Conservation (phyloP, 1,284 basidiomycete genomes). For the Singerocomus inundabilis region DNA sequence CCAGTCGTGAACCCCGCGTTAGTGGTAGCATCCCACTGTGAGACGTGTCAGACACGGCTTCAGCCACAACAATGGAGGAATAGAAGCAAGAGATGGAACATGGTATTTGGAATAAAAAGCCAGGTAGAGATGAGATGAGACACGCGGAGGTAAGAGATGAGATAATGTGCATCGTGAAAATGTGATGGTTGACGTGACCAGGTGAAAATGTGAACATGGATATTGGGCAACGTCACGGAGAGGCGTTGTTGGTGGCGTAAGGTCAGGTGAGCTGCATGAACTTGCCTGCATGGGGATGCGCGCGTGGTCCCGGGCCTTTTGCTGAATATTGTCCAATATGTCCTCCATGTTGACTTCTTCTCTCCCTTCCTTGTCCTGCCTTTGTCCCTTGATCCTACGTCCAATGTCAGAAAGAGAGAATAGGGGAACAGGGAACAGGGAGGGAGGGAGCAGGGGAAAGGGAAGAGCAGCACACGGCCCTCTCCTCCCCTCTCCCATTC, state of each 20-base stretch:
- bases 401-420: not conserved
- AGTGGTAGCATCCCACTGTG: slow-evolving; percentile 55
- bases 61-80: not conserved
- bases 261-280: slow-evolving; percentile 7
- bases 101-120: not conserved
- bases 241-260: not conserved
- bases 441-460: too few species aligned
- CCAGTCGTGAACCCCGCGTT: slow-evolving; percentile 67
- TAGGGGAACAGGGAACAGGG: not conserved
- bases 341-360: slow-evolving; percentile 57
- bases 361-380: slow-evolving; percentile 36
- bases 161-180: not conserved
- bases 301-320: slow-evolving; percentile 70
- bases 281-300: slow-evolving; percentile 63
- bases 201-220: not conserved
- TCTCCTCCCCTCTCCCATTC: not conserved
- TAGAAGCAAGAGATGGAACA: not conserved
- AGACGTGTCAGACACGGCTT: not conserved
- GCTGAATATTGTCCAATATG: slow-evolving; percentile 53
- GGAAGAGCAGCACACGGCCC: not conserved
- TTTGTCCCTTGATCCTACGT: slow-evolving; percentile 40
- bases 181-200: not conserved
- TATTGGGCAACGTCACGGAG: too few species aligned
- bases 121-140: not conserved
- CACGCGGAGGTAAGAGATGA: not conserved